Base-by-base conservation (phyloP, 2,329 filamentous ascomycete species). In the Ascochyta koolunga region DNA sequence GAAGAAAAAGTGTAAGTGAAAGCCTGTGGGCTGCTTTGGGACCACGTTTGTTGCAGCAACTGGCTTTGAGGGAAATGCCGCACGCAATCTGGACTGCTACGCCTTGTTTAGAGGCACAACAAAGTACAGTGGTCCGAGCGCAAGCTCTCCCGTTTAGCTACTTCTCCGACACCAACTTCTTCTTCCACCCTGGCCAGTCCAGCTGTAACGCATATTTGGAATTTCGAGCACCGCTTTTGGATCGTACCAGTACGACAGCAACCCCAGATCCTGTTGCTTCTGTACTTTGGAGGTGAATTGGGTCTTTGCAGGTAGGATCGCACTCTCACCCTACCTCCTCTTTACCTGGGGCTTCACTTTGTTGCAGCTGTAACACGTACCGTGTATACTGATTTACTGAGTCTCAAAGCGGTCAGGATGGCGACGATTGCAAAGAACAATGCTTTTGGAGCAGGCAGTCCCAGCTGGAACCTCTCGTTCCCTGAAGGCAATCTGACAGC, bases 401-500 rank as follows among this genome's bases (percentile, higher is more conserved):
- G 39, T 13, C 9, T 16, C 22, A 21, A 18, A 10, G 15, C 27
- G n/a, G n/a, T n/a, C 32, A 42, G 15, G 13, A 60, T 62, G 59
- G 42, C 54, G 0, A 9, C 49, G 19, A 41, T 59, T 33, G 46
- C 60, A 6, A 61, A 44, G 25, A 61, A 60, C 48, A 66, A 68
- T 22, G 63, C 64, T 1, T 69, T 69, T 19, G 67, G 67, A 4
- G 24, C 27, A 2, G 48, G 52, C 13, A 51, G 54, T 21, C 61
- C 64, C 2, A 64, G 60, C 31, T 64, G 60, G 59, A 64, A 66
- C 27, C 39, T 67, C 4, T 33, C 58, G 1, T 70, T 70, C 25
- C 68, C 67, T 7, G 16, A 38, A 6, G 65, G 58, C 33, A 69
- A 70, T 31, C 15, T 71, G 25, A 71, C 69, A 1, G 63, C 62